A percentile compares a stretch with the other conserved stretches of the same genome.
Evolutionary conservation across 2,329 filamentous ascomycete genomes (phyloP).

Genomic region (Cladosporium velox): DNA sequence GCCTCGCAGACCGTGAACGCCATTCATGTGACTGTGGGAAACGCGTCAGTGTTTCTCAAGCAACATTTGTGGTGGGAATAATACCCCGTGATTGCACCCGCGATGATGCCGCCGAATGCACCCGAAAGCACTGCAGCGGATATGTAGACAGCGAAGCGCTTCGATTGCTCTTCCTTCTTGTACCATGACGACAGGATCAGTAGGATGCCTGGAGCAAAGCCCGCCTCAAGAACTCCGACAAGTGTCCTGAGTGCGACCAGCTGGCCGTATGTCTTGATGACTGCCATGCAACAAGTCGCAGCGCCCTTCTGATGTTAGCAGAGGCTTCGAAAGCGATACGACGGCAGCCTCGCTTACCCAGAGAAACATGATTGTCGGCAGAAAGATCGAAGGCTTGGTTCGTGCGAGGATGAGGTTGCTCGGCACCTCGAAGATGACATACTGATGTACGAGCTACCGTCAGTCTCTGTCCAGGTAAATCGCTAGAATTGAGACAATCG

Average conservation of each 20-base stretch:
- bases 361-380: slow-evolving; percentile 54
- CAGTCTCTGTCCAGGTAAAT: not conserved
- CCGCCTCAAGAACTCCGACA: slow-evolving; percentile 57
- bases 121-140: slow-evolving; percentile 59
- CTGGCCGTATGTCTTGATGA: slow-evolving; percentile 50
- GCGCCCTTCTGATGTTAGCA: slow-evolving; percentile 1
- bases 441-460: slow-evolving; percentile 36
- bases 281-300: slow-evolving; percentile 51
- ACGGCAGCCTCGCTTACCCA: slow-evolving; percentile 45
- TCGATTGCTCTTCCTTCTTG: slow-evolving; percentile 58
- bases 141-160: slow-evolving; percentile 59
- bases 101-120: slow-evolving; percentile 51
- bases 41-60: not conserved
- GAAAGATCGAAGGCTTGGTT: slow-evolving; percentile 53
- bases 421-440: slow-evolving; percentile 57
- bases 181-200: slow-evolving; percentile 62
- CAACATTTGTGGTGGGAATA: not conserved
- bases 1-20: slow-evolving; percentile 41
- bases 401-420: slow-evolving; percentile 57
- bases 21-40: slow-evolving; percentile 36
- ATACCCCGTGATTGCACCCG: slow-evolving; percentile 37
- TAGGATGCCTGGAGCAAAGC: slow-evolving; percentile 58
- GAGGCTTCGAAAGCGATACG: not conserved
- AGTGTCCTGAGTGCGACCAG: slow-evolving; percentile 57
- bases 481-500: not conserved